phyloP scores from a whole-genome alignment of 441 rosid species.

The Eruca vesicaria region DNA sequence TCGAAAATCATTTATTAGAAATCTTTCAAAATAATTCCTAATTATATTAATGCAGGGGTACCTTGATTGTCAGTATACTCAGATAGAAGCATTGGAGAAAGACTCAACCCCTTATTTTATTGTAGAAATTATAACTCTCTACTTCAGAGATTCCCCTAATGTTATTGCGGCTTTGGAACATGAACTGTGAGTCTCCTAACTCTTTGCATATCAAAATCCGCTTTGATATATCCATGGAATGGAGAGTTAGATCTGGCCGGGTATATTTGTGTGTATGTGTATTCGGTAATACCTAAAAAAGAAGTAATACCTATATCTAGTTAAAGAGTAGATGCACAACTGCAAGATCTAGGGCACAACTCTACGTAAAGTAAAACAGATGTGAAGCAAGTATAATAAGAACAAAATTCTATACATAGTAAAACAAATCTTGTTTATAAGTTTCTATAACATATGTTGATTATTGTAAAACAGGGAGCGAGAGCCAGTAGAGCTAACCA shows the following conservation, averaged over 20 bases:
- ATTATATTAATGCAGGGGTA: constrained; percentile 19
- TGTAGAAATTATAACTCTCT: constrained; percentile 28
- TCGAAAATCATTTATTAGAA: background rate
- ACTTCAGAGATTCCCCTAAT: constrained; percentile 31
- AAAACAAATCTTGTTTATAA: background rate
- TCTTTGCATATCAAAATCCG: background rate
- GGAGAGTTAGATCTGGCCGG: background rate
- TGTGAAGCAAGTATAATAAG: background rate
- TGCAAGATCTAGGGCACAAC: background rate
- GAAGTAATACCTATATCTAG: background rate
- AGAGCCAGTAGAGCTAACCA: constrained; percentile 16
- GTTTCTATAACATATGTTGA: background rate
- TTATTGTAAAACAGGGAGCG: constrained; percentile 6
- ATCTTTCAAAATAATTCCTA: background rate
- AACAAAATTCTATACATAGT: background rate
- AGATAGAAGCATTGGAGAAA: constrained; percentile 14
- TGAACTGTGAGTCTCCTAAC: constrained; percentile 25
- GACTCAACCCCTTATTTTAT: constrained; percentile 27
- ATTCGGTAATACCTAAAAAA: background rate
- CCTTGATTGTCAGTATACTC: constrained; percentile 19
- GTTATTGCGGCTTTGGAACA: constrained; percentile 26
- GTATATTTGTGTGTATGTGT: background rate
- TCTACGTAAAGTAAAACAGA: background rate
- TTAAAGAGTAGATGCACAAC: background rate
- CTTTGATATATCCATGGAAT: background rate